Percentiles rank a stretch among this genome's conserved stretches.
These are phyloP conservation scores for Kalaharituber pfeilii DNA, from an alignment of 2,329 filamentous ascomycete genomes.

Conservation along the genomic window DNA sequence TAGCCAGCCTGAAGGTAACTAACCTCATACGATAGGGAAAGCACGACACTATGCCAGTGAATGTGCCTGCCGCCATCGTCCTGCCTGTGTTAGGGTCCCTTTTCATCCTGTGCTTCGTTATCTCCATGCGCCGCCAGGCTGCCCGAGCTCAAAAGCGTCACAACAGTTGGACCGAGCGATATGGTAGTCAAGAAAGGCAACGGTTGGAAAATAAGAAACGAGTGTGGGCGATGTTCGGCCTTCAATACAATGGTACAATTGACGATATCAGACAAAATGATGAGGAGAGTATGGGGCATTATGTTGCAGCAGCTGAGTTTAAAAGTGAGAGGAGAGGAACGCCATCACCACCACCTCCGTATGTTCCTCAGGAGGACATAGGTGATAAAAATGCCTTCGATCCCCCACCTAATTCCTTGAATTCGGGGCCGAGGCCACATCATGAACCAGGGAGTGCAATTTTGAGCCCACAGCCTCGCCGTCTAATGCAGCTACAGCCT, in stretches of 20 bases:
- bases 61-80: neutral
- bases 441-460: neutral
- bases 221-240: neutral
- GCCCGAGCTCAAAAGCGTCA: neutral
- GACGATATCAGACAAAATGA: neutral
- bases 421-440: neutral
- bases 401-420: too few relatives aligned
- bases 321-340: neutral
- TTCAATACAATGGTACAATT: neutral
- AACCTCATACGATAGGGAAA: too few relatives aligned
- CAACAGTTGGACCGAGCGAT: neutral
- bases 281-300: neutral
- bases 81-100: neutral
- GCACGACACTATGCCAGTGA: neutral
- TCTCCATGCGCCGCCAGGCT: neutral
- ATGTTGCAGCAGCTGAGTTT: neutral
- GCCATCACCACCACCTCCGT: neutral
- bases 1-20: too few relatives aligned
- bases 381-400: too few relatives aligned
- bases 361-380: neutral
- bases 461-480: neutral
- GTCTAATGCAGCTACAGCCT: neutral
- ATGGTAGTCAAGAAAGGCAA: neutral
- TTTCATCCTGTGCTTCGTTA: neutral
- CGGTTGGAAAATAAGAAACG: neutral